Evolutionary conservation across 164 flowering plant genomes (phyloP), one percentile per base, ranked within the genome.

Genomic region (Stephania cephalantha): DNA sequence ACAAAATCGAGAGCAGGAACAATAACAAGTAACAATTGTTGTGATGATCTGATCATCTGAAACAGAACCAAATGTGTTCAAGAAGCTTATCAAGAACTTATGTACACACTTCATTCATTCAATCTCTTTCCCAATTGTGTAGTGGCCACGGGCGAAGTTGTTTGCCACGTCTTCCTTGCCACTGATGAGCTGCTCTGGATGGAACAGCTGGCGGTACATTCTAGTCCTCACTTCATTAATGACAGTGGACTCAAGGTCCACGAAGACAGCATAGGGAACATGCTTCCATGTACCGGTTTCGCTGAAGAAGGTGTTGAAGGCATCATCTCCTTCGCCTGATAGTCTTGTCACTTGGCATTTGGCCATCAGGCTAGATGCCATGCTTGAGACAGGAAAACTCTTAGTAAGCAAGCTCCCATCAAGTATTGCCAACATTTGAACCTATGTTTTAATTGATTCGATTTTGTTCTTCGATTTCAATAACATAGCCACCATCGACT

Each of bases 231-330:
- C 88, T 80, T 87, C 90, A 75, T 88, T 89, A 71, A 88, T 88
- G 20, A 88, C 90, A 11, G 91, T 88, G 44, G 89, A 90, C 77
- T 87, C 91, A 6, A 88, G 87, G 79, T 88, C 91, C 0, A 88
- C 87, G 75, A 88, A 88, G 61, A 90, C 83, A 22, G 91, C 94
- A 73, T 90, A 88, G 22, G 90, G 92, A n/a, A 90, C 94, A 58
- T 90, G 94, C 85, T 90, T 88, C 25, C 94, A 92, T 63, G 90
- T 88, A 83, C 94, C 94, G 63, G 91, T 90, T 79, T 90, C 94
- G 68, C 91, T 90, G 83, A 90, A 90, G 69, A 90, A 90, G 73
- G 93, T 90, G 89, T 88, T 90, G 85, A 88, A 90, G 12, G 95
- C 92, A 85, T 89, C 95, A 79, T 90, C 92, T 53, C 92, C 95